Percentiles rank a stretch among this genome's conserved stretches.
phyloP scores from a whole-genome alignment of 2,329 filamentous ascomycete species.

The Apiospora kogelbergensis region DNA sequence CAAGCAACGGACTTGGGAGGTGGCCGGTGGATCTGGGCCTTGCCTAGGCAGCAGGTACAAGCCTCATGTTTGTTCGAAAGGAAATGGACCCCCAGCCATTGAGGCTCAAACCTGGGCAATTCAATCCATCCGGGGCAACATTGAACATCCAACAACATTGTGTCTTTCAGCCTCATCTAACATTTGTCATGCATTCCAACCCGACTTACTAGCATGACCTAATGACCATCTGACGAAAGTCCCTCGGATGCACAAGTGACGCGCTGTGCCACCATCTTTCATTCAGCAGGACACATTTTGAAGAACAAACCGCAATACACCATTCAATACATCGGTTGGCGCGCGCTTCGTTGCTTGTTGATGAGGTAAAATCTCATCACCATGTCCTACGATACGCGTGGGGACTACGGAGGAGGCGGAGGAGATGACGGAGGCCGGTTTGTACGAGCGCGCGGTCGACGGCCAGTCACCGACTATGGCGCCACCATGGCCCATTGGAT shows the following conservation, averaged over 20 bases:
- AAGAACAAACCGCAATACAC: background rate
- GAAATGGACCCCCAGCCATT: constrained; percentile 5
- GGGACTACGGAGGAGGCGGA: constrained; percentile 42
- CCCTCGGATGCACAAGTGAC: background rate
- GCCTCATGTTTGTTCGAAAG: background rate
- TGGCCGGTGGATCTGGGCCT: background rate
- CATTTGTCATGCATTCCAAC: constrained; percentile 5
- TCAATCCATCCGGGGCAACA: background rate
- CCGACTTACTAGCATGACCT: background rate
- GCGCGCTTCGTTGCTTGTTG: constrained; percentile 17
- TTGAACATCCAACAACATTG: constrained; percentile 2
- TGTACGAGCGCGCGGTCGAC: constrained; percentile 50
- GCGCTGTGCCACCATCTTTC: background rate
- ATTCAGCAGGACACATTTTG: background rate
- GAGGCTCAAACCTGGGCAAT: constrained; percentile 8
- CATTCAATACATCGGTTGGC: background rate
- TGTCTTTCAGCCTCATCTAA: constrained; percentile 12
- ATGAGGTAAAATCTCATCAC: constrained; percentile 15
- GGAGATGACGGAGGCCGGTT: constrained; percentile 43
- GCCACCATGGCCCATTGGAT: constrained; percentile 91
- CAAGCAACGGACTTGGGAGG: too few species aligned
- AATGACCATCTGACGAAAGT: background rate
- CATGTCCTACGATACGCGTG: constrained; percentile 57
- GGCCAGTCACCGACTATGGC: constrained; percentile 88
- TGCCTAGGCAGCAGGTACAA: background rate